phyloP scores from a whole-genome alignment of 73 alveolate genomes.

The Paramecium pentaurelia region DNA sequence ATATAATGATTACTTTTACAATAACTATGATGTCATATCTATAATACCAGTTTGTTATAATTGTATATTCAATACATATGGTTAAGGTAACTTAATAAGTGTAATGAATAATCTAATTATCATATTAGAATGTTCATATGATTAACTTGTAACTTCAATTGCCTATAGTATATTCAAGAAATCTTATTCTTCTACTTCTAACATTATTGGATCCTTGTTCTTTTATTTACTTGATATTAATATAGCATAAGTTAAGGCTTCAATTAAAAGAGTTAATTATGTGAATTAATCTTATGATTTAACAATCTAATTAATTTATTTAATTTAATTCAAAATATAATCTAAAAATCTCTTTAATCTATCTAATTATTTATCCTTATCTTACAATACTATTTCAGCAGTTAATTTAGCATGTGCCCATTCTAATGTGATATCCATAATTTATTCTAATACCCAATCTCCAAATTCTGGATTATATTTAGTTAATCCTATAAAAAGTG shows the following conservation, averaged over 20 bases:
- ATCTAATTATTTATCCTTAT: slow-evolving; percentile 3
- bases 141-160: neutral
- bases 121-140: neutral
- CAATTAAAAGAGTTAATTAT: neutral
- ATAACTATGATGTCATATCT: neutral
- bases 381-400: slow-evolving; percentile 20
- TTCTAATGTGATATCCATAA: slow-evolving; percentile 36
- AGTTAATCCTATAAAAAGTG: slow-evolving; percentile 52
- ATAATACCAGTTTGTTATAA: neutral
- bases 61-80: neutral
- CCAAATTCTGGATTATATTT: slow-evolving; percentile 56
- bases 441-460: slow-evolving; percentile 47
- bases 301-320: neutral
- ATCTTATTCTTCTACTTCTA: neutral
- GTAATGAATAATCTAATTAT: neutral
- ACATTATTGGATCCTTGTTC: neutral
- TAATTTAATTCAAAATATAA: neutral
- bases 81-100: neutral
- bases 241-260: slow-evolving; percentile 46
- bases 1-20: neutral
- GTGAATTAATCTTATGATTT: neutral
- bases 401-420: slow-evolving; percentile 58
- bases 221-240: slow-evolving; percentile 9
- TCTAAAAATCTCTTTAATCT: slow-evolving; percentile 19
- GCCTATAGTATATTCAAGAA: neutral